Evolutionary conservation across 768 basidiomycete genomes (phyloP).

Genomic region (Agaricus subrufescens): DNA sequence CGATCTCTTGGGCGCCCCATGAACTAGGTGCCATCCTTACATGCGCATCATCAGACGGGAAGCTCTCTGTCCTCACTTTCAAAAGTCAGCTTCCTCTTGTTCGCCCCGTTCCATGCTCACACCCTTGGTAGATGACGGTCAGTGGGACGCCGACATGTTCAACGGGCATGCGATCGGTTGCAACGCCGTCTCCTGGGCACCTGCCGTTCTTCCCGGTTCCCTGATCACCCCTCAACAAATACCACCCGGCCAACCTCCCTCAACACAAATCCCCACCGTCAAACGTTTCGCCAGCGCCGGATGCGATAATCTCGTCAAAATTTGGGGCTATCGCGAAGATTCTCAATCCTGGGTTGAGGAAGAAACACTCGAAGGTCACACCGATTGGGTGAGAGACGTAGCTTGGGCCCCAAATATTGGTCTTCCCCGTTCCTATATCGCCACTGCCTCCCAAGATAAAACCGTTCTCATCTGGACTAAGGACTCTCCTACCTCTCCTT

Average conservation of each 20-base stretch:
- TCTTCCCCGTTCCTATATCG: conserved; percentile 90
- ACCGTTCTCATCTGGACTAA: conserved; percentile 92
- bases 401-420: conserved; percentile 99
- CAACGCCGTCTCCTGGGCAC: conserved; percentile 97
- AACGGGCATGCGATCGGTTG: conserved; percentile 95
- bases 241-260: conserved; percentile 40
- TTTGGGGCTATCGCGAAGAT: conserved; percentile 89
- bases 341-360: conserved; percentile 88
- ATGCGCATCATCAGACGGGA: conserved; percentile 96
- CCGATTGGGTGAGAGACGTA: conserved; percentile 98
- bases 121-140: conserved; percentile 74
- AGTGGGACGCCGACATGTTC: conserved; percentile 94
- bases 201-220: conserved; percentile 81
- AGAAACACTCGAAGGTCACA: conserved; percentile 86
- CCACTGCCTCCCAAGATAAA: conserved; percentile 92
- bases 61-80: conserved; percentile 93
- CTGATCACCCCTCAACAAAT: conserved; percentile 67
- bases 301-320: conserved; percentile 91
- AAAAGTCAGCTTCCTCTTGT: conserved; percentile 62
- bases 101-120: background rate
- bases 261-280: conserved; percentile 47
- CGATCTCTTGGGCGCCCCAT: conserved; percentile 98
- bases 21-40: conserved; percentile 95
- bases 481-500: conserved; percentile 65
- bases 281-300: conserved; percentile 95